Evolutionary conservation across 1,139 yeast species (phyloP).

Genomic region (Geotrichum carabidarum): DNA sequence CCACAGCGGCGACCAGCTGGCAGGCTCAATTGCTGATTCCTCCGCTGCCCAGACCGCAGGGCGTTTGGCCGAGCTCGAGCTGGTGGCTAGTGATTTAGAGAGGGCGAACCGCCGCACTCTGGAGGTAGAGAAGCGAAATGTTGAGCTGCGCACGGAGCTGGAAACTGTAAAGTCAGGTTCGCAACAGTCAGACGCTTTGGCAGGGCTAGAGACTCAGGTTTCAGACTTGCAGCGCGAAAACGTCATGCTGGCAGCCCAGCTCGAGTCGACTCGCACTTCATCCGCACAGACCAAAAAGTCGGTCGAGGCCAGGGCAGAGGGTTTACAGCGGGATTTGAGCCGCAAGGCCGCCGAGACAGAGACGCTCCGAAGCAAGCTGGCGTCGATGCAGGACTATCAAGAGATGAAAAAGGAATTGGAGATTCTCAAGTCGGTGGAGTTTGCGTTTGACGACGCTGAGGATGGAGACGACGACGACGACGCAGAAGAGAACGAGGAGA

Average conservation of each 20-base stretch:
- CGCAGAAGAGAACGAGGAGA: slow-evolving; percentile 36
- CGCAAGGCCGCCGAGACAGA: slow-evolving; percentile 50
- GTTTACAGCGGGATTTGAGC: slow-evolving; percentile 45
- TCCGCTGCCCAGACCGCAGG: slow-evolving; percentile 28
- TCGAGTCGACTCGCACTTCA: slow-evolving; percentile 41
- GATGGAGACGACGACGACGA: slow-evolving; percentile 35
- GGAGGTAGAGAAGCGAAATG: slow-evolving; percentile 74
- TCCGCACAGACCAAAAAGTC: slow-evolving; percentile 14
- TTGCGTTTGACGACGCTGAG: slow-evolving; percentile 34
- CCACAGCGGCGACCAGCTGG: slow-evolving; percentile 25
- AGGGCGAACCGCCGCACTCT: slow-evolving; percentile 60
- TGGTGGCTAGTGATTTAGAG: slow-evolving; percentile 70
- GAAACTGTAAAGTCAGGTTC: slow-evolving; percentile 48
- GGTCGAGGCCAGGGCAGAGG: slow-evolving; percentile 38
- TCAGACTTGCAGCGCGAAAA: slow-evolving; percentile 46
- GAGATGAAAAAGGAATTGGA: slow-evolving; percentile 70
- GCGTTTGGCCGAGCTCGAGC: slow-evolving; percentile 52
- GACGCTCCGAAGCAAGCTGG: slow-evolving; percentile 52
- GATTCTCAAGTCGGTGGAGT: slow-evolving; percentile 68
- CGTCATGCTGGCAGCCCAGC: slow-evolving; percentile 55
- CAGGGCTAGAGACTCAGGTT: slow-evolving; percentile 30
- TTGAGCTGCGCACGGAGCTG: slow-evolving; percentile 62
- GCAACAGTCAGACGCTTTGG: slow-evolving; percentile 47
- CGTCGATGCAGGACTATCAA: slow-evolving; percentile 73
- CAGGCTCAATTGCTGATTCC: slow-evolving; percentile 21